Percentiles rank a stretch among this genome's conserved stretches.
Conservation (phyloP, 192 early-diverging fungal genomes). For the Dimargaris xerosporica region DNA sequence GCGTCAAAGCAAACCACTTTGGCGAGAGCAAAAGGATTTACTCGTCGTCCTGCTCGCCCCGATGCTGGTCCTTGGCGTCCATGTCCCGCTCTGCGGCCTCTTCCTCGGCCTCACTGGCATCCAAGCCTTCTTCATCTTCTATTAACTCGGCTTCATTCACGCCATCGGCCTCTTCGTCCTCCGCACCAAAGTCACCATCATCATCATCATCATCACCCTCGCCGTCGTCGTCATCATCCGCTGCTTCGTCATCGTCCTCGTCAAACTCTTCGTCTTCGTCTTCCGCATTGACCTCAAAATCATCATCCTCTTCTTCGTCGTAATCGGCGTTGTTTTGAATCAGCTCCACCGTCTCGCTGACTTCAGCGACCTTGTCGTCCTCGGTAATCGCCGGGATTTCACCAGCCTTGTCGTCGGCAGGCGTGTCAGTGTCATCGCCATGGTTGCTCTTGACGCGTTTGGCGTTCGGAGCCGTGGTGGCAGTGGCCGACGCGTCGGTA, state of each 20-base stretch:
- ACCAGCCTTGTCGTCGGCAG: too few relatives aligned
- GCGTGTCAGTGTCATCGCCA: too few relatives aligned
- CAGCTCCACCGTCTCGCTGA: not conserved
- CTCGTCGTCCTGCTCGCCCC: not conserved
- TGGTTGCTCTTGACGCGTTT: slow-evolving; percentile 4
- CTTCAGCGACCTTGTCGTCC: not conserved
- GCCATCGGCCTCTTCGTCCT: not conserved
- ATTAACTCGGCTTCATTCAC: too few relatives aligned
- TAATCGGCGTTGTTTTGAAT: slow-evolving; percentile 2
- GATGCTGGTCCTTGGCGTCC: not conserved
- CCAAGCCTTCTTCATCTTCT: too few relatives aligned
- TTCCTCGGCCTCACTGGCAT: not conserved
- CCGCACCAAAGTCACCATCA: not conserved
- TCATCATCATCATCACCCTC: not conserved
- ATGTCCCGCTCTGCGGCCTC: not conserved
- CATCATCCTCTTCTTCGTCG: slow-evolving; percentile 10
- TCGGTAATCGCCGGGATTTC: not conserved
- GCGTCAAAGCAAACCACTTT: too few relatives aligned
- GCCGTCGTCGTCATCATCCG: not conserved
- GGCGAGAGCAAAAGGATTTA: too few relatives aligned
- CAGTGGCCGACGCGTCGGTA: not conserved
- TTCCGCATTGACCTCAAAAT: not conserved
- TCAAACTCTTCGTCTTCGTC: not conserved
- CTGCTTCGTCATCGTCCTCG: slow-evolving; percentile 1
- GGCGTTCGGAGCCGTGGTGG: not conserved